These are phyloP conservation scores for Boletus barrowsii DNA, from an alignment of 768 basidiomycete genomes.

Conservation along the genomic window DNA sequence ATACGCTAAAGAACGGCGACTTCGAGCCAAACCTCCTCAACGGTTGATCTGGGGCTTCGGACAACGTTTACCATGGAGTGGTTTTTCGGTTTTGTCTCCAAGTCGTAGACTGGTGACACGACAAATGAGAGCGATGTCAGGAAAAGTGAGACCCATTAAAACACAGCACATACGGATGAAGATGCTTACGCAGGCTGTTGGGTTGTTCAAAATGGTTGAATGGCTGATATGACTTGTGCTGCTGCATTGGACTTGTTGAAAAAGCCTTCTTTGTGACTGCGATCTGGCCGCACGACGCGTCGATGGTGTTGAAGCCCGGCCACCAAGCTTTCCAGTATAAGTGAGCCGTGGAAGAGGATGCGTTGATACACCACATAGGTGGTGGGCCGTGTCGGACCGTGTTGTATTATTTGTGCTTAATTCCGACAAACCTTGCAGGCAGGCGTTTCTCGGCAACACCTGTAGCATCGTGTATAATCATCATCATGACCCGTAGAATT, in stretches of 20 bases:
- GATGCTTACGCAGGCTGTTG: constrained; percentile 24
- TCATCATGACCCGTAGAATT: not conserved
- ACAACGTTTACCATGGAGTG: too few relatives aligned
- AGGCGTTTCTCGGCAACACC: constrained; percentile 5
- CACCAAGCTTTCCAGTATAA: too few relatives aligned
- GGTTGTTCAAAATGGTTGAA: constrained; percentile 28
- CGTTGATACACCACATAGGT: too few relatives aligned
- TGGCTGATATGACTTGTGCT: constrained; percentile 27
- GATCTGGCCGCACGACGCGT: constrained; percentile 38
- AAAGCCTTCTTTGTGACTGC: constrained; percentile 34
- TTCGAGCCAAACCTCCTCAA: too few relatives aligned
- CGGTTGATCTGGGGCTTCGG: too few relatives aligned
- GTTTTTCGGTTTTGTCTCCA: too few relatives aligned
- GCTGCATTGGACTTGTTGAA: constrained; percentile 37
- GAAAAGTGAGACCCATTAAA: not conserved
- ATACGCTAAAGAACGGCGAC: too few relatives aligned
- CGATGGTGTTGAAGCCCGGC: constrained; percentile 32
- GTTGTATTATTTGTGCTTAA: too few relatives aligned
- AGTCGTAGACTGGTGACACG: constrained; percentile 13
- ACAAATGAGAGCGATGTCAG: constrained; percentile 12
- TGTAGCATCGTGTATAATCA: not conserved
- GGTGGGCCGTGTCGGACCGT: too few relatives aligned
- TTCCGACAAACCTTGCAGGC: not conserved
- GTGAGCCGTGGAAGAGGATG: too few relatives aligned
- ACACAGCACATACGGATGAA: constrained; percentile 10